Conservation (phyloP, 495 filamentous ascomycete genomes). For the Emericellopsis terricola region DNA sequence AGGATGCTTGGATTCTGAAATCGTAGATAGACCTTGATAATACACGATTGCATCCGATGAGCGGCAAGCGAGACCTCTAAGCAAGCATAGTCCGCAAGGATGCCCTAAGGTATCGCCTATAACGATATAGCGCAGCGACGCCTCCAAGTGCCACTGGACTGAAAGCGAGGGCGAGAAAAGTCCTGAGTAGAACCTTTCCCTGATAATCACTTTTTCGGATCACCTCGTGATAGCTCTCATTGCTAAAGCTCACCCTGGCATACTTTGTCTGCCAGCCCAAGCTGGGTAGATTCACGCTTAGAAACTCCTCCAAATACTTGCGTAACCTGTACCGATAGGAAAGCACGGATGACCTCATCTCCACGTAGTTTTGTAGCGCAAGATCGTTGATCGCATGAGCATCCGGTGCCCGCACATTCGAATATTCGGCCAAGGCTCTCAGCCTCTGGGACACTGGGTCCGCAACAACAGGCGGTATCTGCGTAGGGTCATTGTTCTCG, state of each 20-base stretch:
- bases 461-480: conserved; percentile 3
- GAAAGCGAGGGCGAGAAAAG: conserved; percentile 10
- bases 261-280: conserved; percentile 87
- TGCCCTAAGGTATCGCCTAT: conserved; percentile 5
- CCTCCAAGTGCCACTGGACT: conserved; percentile 11
- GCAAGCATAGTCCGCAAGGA: too few relatives aligned
- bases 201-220: conserved; percentile 48
- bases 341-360: conserved; percentile 76
- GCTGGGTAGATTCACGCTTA: conserved; percentile 55
- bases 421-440: conserved; percentile 56
- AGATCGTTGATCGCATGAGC: conserved; percentile 85
- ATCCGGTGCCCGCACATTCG: conserved; percentile 49
- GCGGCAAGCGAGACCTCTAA: too few relatives aligned
- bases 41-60: too few relatives aligned
- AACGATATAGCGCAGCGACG: conserved; percentile 4
- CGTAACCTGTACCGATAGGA: conserved; percentile 56
- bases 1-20: too few relatives aligned
- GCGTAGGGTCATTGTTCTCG: conserved; percentile 4
- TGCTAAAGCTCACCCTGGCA: conserved; percentile 79
- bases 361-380: conserved; percentile 76
- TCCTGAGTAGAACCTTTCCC: conserved; percentile 35
- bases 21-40: too few relatives aligned
- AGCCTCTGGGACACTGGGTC: conserved; percentile 20
- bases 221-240: conserved; percentile 78
- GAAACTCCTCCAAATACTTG: conserved; percentile 72